Base-by-base conservation (phyloP, 2,329 filamentous ascomycete species). In the Aspergillus glaucus region DNA sequence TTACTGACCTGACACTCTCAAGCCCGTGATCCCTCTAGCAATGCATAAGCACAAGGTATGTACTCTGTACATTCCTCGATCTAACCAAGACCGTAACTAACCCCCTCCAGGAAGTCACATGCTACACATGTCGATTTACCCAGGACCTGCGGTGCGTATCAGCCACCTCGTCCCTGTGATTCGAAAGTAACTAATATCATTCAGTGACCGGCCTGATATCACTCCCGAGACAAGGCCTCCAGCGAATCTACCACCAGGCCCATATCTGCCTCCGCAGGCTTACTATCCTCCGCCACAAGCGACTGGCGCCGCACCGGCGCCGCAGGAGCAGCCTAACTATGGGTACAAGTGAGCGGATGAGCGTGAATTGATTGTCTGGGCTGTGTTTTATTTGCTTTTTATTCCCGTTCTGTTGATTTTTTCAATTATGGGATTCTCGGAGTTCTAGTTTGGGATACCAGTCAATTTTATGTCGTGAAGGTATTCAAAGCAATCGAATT, bases 1-100 rank as follows among this genome's bases (percentile, higher is more conserved):
- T 48, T 14, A 52, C 50, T 58, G 48, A 55, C 49, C 21, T 46
- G 46, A 36, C 9, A 15, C 15, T 28, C 34, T 24, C 4, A 30
- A 72, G 69, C 69, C 69, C 34, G 46, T 66, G 44, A 68, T 72
- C 40, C 69, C 69, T 12, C 59, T 71, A 6, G 48, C 68, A 7
- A 62, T 52, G 4, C 67, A 69, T 50, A 72, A 72, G 50, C 69
- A 70, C 50, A 69, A 65, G 56, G 66, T 67, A 53, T 45, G 46
- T 6, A 22, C 3, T 4, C 22, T 8, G 8, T 28, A 15, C 32
- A 30, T 17, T 40, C 40, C 34, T 45, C 6, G 45, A 43, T 28
- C 6, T 32, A 28, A 41, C 5, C 21, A 39, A 34, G 7, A 30
- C n/a, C 3, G n/a, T 44, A 15, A 36, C 45, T 63, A 54, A 62